Evolutionary conservation across 139 green algal genomes (phyloP).

Genomic region (Closterium sp.): DNA sequence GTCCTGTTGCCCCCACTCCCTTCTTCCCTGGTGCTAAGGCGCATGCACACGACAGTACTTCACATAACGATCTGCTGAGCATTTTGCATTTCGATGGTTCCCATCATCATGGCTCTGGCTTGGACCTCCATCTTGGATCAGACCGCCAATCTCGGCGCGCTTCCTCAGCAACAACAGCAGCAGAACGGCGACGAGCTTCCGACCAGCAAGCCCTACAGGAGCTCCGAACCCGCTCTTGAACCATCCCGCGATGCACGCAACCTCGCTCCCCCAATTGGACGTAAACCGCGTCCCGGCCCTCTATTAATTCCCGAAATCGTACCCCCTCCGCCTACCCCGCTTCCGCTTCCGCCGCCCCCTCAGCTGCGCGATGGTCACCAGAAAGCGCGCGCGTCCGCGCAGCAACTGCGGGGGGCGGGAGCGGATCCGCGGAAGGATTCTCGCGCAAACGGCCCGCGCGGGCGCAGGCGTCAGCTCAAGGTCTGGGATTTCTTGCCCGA

Average conservation of each 20-base stretch:
- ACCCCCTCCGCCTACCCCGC: no score
- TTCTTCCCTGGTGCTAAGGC: no score
- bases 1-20: no score
- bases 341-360: background rate
- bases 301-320: background rate
- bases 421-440: no score
- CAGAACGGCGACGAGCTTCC: background rate
- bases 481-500: background rate
- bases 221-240: no score
- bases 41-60: no score
- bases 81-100: background rate
- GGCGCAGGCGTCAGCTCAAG: background rate
- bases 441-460: no score
- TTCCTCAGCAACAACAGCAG: background rate
- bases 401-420: background rate
- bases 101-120: background rate
- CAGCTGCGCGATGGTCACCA: background rate
- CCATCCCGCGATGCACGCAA: background rate
- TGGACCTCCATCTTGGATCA: background rate
- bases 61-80: no score
- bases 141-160: background rate
- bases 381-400: background rate
- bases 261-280: background rate
- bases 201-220: background rate
- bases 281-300: background rate